phyloP scores from a whole-genome alignment of 208 protist species.

The Phytomonas sp. region DNA sequence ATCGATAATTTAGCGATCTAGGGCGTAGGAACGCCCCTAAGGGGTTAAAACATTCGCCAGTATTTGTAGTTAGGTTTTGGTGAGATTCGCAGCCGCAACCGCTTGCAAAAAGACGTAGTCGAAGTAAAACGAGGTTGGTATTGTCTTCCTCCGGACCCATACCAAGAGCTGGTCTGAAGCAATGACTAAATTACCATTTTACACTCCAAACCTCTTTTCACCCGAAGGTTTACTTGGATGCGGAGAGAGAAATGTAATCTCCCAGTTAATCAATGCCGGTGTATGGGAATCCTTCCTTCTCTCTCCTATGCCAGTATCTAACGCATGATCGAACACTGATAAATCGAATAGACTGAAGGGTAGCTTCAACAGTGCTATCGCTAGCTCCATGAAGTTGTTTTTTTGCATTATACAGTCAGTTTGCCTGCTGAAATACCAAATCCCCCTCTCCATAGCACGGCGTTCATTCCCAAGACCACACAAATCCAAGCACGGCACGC shows the following conservation, averaged over 20 bases:
- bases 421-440: slow-evolving; percentile 66
- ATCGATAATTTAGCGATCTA: slow-evolving; percentile 57
- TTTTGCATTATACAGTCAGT: slow-evolving; percentile 88
- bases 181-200: slow-evolving; percentile 70
- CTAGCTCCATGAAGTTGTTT: slow-evolving; percentile 61
- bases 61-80: slow-evolving; percentile 80
- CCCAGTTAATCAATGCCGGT: slow-evolving; percentile 65
- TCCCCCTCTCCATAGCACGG: slow-evolving; percentile 54
- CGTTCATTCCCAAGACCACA: slow-evolving; percentile 47
- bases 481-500: slow-evolving; percentile 56
- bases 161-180: slow-evolving; percentile 26
- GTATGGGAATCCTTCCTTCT: slow-evolving; percentile 1
- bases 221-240: slow-evolving; percentile 39
- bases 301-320: background rate
- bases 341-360: background rate
- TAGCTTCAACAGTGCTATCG: slow-evolving; percentile 20
- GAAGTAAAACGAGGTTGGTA: slow-evolving; percentile 57
- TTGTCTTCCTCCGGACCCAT: slow-evolving; percentile 52
- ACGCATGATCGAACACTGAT: background rate
- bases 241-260: slow-evolving; percentile 63
- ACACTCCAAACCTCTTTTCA: slow-evolving; percentile 58
- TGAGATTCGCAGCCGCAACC: slow-evolving; percentile 31
- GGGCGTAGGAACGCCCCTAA: slow-evolving; percentile 10
- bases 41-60: slow-evolving; percentile 69
- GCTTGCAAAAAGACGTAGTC: slow-evolving; percentile 69